Evolutionary conservation across 805 yeast genomes (phyloP), one percentile per base, ranked within the genome.

Genomic region (Wickerhamomyces xylosicus): DNA sequence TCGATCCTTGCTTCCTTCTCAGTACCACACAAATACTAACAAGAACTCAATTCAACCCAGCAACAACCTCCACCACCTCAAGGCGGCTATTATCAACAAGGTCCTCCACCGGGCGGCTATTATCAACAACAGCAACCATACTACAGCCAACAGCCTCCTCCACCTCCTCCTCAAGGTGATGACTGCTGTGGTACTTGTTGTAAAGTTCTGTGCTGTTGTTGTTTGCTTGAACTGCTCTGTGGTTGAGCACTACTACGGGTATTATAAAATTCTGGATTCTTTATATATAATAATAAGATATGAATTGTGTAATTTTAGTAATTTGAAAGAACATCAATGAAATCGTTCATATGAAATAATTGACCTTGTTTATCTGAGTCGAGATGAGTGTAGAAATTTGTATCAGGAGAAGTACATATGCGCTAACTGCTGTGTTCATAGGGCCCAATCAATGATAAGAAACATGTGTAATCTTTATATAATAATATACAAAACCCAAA

Each of bases 61-160:
- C 42, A 43, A 28, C 41, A 41, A 28, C 44, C 35, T n/a, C 50
- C 36, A 13, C 47, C 46, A 8, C 46, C 36, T 21, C 49, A 37
- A 31, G 41, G 42, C 7, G 33, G 38, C 18, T 38, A 48, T 31
- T 45, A 44, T 19, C 48, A 45, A 31, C 49, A 37, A 22, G 45
- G 41, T 14, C 40, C 46, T 14, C 49, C 46, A 25, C 53, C 42
- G 33, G 58, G 53, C 34, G 57, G 58, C 13, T 57, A 57, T 41
- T 48, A 52, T 36, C 57, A 53, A 35, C 55, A 48, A 31, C 57
- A 53, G 38, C 57, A 27, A 18, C 54, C 49, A 37, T 54, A 55
- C 2, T 44, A 52, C 5, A 50, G 52, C 34, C 27, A 46, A 22
- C 57, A 53, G 41, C 55, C 50, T 35, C 44, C 43, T 4, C 52